phyloP scores from a whole-genome alignment of 768 basidiomycete species.

The Thelephora ganbajun region DNA sequence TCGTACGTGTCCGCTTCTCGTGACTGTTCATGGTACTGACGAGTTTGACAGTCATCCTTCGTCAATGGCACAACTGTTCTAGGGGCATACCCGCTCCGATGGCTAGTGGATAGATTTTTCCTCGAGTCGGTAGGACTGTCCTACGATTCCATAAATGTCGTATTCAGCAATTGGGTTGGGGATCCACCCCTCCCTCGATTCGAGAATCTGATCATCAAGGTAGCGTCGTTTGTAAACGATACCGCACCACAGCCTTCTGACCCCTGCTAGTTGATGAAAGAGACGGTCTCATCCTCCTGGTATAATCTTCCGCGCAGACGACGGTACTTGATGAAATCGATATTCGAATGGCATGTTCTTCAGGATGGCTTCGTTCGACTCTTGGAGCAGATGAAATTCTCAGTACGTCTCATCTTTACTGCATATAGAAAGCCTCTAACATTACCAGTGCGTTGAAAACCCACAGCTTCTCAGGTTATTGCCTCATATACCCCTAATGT shows the following conservation, averaged over 20 bases:
- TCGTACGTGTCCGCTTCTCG: slow-evolving; percentile 26
- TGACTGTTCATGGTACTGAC: slow-evolving; percentile 4
- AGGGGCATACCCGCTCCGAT: slow-evolving; percentile 31
- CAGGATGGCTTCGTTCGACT: slow-evolving; percentile 31
- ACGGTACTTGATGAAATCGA: slow-evolving; percentile 46
- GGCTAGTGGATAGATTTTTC: slow-evolving; percentile 54
- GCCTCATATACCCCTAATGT: slow-evolving; percentile 35
- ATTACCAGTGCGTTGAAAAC: slow-evolving; percentile 8
- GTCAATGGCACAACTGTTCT: slow-evolving; percentile 43
- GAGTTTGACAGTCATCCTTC: slow-evolving; percentile 32
- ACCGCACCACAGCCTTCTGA: slow-evolving; percentile 1
- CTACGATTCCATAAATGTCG: slow-evolving; percentile 27
- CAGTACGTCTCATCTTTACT: slow-evolving; percentile 8
- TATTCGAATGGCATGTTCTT: slow-evolving; percentile 52
- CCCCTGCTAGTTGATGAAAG: slow-evolving; percentile 35
- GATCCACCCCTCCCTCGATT: slow-evolving; percentile 26
- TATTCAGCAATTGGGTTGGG: slow-evolving; percentile 26
- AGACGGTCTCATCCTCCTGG: slow-evolving; percentile 49
- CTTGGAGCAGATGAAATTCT: slow-evolving; percentile 8
- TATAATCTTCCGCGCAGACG: slow-evolving; percentile 55
- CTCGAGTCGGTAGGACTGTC: slow-evolving; percentile 43
- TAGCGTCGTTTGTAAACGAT: slow-evolving; percentile 7
- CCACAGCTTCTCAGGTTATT: slow-evolving; percentile 13
- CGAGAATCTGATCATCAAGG: slow-evolving; percentile 25
- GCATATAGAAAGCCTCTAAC: not conserved